Evolutionary conservation across 2,329 filamentous ascomycete species (phyloP), one percentile per base, ranked within the genome.

Genomic region (Ascochyta clinopodiicola): DNA sequence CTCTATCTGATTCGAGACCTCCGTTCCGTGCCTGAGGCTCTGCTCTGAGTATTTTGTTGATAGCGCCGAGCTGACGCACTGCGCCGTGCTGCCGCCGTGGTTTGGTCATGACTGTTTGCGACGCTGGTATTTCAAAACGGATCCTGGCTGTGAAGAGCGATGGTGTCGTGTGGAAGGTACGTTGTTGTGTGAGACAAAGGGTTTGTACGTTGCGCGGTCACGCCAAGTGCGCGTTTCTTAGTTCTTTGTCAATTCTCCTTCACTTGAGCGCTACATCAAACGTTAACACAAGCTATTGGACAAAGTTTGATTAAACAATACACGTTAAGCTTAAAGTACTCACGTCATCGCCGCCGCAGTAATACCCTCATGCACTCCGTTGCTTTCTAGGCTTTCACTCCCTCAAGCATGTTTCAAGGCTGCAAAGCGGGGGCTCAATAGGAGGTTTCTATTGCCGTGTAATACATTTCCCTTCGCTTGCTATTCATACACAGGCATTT

Each of bases 1-100:
- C 12, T 13, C 12, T 4, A 13, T 5, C 12, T 31, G 29, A 6
- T 13, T 13, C 6, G 29, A 31, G 29, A 10, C 12, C 15, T 17
- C n/a, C 8, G 8, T n/a, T 21, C n/a, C 12, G 29, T 6, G 21
- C n/a, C 2, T 25, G 38, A 7, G 46, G 42, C 7, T 40, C 21
- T 15, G 46, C 22, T 17, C 42, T 40, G 21, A 52, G 49, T 12
- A 52, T 52, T 13, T 46, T 36, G 29, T 52, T 46, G n/a, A 52
- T 46, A 29, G 31, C 24, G 24, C 49, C 36, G 15, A 40, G 37
- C 37, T 52, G 49, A 24, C 31, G 42, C 17, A 31, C 17, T n/a
- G 42, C 36, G 36, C 49, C 35, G 34, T 27, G 21, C 29, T 40
- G 21, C n/a, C 43, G 27, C 17, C n/a, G 29, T 9, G 25, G 15